A percentile compares a stretch with the other conserved stretches of the same genome.
Conservation (phyloP, 257 asterid genomes). For the Coffea eugenioides region DNA sequence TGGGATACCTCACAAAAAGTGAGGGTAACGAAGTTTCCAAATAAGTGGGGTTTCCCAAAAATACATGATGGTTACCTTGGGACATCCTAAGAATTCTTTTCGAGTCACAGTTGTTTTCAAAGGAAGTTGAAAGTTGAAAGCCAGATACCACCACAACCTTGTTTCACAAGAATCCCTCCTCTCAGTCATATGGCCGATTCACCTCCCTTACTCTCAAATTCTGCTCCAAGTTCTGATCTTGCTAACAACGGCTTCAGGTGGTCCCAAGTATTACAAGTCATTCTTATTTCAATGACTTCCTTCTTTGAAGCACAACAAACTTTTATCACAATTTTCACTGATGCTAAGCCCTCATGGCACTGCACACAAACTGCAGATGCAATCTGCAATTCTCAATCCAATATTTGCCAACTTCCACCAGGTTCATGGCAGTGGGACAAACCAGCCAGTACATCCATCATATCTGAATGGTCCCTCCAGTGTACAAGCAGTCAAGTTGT, state of each 20-base stretch:
- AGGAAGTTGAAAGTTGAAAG: no score
- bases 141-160: no score
- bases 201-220: conserved; percentile 23
- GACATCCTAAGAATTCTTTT: no score
- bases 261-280: conserved; percentile 36
- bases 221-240: not conserved
- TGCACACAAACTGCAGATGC: conserved; percentile 18
- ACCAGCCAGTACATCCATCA: conserved; percentile 34
- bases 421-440: conserved; percentile 46
- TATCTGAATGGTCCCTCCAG: conserved; percentile 56
- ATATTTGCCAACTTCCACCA: conserved; percentile 30
- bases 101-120: no score
- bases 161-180: not conserved
- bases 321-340: conserved; percentile 45
- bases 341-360: conserved; percentile 44
- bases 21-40: no score
- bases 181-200: conserved; percentile 12
- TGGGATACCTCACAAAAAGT: no score
- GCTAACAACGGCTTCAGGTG: conserved; percentile 10
- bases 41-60: no score
- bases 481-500: conserved; percentile 31
- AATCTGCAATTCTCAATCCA: conserved; percentile 13
- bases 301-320: conserved; percentile 57
- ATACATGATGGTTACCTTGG: no score
- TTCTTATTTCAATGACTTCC: conserved; percentile 36